Percentiles rank a stretch among this genome's conserved stretches.
These are phyloP conservation scores for Chlorella sp. DNA, from an alignment of 139 green algal genomes.

Conservation along the genomic window DNA sequence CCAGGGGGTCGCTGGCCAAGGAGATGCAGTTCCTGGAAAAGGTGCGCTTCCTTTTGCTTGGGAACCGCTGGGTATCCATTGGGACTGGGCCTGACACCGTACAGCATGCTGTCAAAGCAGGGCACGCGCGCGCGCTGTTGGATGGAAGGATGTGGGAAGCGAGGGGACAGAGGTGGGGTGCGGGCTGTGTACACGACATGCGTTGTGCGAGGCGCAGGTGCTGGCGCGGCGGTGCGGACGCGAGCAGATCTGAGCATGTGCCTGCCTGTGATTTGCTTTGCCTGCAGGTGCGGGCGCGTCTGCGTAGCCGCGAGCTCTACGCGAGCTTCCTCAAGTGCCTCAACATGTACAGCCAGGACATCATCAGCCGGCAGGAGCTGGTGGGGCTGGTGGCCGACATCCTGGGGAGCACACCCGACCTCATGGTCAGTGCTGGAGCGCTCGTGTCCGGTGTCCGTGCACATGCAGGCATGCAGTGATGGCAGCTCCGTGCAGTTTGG, in stretches of 20 bases:
- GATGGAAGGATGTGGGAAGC: no score
- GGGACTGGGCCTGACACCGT: no score
- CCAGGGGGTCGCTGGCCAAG: conserved; percentile 35
- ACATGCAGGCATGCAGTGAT: no score
- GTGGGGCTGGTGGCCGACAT: conserved; percentile 78
- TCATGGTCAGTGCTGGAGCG: conserved; percentile 68
- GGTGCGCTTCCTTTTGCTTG: no score
- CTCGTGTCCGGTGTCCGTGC: no score
- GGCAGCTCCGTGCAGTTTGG: no score
- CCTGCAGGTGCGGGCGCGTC: no score
- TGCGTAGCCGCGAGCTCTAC: conserved; percentile 80
- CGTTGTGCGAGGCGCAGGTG: not conserved
- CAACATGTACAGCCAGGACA: conserved; percentile 88
- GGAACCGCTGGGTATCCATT: no score
- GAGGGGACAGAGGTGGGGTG: conserved; percentile 16
- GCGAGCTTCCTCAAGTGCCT: conserved; percentile 96
- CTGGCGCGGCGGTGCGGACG: not conserved
- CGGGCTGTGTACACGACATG: not conserved
- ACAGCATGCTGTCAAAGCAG: no score
- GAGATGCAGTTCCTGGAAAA: conserved; percentile 68
- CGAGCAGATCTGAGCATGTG: not conserved
- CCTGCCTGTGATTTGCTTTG: not conserved
- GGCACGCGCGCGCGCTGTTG: no score
- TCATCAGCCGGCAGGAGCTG: conserved; percentile 86
- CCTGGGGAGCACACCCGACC: conserved; percentile 76